Evolutionary conservation across 176 grass and related monocot species (phyloP).

Genomic region (Bolboschoenus planiculmis): DNA sequence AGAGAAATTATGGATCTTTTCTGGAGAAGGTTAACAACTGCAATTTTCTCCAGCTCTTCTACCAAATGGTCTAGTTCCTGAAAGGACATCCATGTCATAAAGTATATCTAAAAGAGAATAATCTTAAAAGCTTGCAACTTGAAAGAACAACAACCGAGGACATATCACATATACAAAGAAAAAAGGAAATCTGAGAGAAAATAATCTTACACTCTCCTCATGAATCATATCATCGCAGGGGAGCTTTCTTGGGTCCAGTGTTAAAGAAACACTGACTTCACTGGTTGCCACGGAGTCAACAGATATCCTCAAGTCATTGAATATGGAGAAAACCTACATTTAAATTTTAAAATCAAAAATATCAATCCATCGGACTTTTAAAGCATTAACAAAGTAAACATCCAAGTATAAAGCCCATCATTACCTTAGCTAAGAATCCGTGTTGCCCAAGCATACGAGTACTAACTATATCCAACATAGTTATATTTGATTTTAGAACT

Average conservation of each 20-base stretch:
- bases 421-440: slow-evolving; percentile 91
- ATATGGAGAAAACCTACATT: slow-evolving; percentile 80
- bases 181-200: background rate
- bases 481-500: slow-evolving; percentile 93
- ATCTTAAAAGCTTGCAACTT: background rate
- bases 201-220: slow-evolving; percentile 48
- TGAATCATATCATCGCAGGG: slow-evolving; percentile 77
- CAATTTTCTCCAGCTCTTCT: slow-evolving; percentile 94
- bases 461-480: slow-evolving; percentile 93
- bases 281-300: slow-evolving; percentile 92
- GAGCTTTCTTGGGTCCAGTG: slow-evolving; percentile 83
- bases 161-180: background rate
- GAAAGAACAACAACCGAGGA: background rate
- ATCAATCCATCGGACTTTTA: background rate
- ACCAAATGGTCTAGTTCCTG: slow-evolving; percentile 87
- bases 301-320: slow-evolving; percentile 90
- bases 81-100: background rate
- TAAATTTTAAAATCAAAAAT: slow-evolving; percentile 20
- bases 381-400: background rate
- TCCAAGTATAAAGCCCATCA: background rate
- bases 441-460: slow-evolving; percentile 95
- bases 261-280: slow-evolving; percentile 93
- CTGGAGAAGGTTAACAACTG: slow-evolving; percentile 79
- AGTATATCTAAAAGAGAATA: background rate
- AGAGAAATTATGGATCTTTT: slow-evolving; percentile 83